Conservation (phyloP, 1,139 yeast genomes). For the Pichia sp. region DNA sequence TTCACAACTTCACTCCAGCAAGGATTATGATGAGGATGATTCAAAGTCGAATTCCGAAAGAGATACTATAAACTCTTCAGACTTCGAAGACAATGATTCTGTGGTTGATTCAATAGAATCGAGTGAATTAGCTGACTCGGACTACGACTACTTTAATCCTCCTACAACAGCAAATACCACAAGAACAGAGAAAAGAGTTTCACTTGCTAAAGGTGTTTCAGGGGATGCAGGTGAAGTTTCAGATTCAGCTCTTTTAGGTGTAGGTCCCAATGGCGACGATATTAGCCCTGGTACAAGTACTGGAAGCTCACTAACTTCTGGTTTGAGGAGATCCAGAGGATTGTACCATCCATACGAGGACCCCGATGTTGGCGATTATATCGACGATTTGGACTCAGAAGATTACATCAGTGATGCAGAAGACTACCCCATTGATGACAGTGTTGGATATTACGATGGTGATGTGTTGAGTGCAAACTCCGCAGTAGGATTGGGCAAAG, state of each 20-base stretch:
- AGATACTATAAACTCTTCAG: constrained; percentile 11
- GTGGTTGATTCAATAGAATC: constrained; percentile 21
- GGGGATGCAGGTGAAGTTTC: neutral
- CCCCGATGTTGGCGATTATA: constrained; percentile 2
- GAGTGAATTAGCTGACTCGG: constrained; percentile 21
- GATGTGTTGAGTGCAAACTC: neutral
- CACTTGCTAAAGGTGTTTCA: neutral
- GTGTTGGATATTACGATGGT: constrained; percentile 12
- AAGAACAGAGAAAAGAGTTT: neutral
- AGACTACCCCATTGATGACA: constrained; percentile 17
- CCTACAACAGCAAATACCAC: constrained; percentile 1
- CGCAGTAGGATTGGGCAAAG: neutral
- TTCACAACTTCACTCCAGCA: neutral
- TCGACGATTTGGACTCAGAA: constrained; percentile 25
- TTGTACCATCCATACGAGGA: constrained; percentile 1
- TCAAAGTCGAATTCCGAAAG: constrained; percentile 8
- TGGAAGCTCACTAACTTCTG: neutral
- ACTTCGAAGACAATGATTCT: constrained; percentile 8
- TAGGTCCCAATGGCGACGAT: neutral
- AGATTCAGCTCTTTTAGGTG: neutral
- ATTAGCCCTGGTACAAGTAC: neutral
- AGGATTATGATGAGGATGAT: neutral
- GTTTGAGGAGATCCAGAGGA: neutral
- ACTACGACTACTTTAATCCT: constrained; percentile 16
- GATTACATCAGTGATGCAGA: constrained; percentile 28